Conservation (phyloP, 306 rosid species). For the Rosa rugosa region DNA sequence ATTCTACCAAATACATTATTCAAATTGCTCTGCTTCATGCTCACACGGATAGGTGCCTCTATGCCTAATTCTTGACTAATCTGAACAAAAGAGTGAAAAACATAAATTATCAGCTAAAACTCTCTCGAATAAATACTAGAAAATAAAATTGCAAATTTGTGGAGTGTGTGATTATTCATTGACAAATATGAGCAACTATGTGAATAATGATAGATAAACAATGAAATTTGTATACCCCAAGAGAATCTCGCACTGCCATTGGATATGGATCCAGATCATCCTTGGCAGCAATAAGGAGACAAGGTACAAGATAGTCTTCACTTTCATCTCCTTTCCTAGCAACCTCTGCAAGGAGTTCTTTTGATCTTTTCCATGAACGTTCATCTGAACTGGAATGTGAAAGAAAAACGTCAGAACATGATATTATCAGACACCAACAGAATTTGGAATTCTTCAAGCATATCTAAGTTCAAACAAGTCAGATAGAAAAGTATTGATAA, state of each 20-base stretch:
- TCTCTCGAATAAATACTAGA: not conserved
- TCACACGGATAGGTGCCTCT: conserved; percentile 73
- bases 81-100: conserved; percentile 34
- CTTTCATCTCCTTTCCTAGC: conserved; percentile 80
- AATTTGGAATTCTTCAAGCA: not conserved
- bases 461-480: not conserved
- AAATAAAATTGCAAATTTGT: conserved; percentile 9
- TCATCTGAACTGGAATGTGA: conserved; percentile 74
- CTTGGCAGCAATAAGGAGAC: conserved; percentile 84
- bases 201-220: conserved; percentile 8
- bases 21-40: conserved; percentile 65
- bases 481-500: not conserved
- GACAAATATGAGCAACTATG: conserved; percentile 9
- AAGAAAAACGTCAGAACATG: conserved; percentile 25
- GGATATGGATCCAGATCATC: conserved; percentile 87
- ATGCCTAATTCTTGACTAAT: conserved; percentile 82
- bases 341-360: conserved; percentile 76
- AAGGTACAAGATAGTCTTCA: conserved; percentile 71
- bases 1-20: conserved; percentile 65
- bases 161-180: conserved; percentile 12
- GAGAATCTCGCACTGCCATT: conserved; percentile 79
- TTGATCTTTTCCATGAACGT: conserved; percentile 76
- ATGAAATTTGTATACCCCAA: conserved; percentile 53
- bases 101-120: not conserved
- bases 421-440: not conserved